Evolutionary conservation across 306 rosid genomes (phyloP), one percentile per base, ranked within the genome.

Genomic region (Corylus americana): DNA sequence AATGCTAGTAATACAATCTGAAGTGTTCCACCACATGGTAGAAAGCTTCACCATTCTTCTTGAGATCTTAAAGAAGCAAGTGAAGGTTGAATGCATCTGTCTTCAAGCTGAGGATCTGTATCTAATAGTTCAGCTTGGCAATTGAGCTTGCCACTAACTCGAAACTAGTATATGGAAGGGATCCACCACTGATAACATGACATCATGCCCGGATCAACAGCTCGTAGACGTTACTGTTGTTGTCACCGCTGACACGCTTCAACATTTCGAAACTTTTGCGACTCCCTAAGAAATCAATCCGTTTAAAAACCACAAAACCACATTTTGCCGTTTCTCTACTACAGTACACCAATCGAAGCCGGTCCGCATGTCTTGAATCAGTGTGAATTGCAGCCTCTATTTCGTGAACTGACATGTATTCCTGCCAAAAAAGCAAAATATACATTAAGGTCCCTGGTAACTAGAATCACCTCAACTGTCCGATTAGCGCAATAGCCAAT

Each of bases 201-300:
- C 42, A 78, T 92, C 87, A 95, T 1, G 99, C 97, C 82, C 96
- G 87, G 86, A 96, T 83, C 73, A 96, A 76, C 75, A 96, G 83
- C 84, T 96, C 98, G 47, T 96, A 96, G n/a, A 93, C 96, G 11
- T 96, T 96, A 79, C 94, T 88, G 89, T 88, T 91, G 88, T 91
- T 93, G 72, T 93, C 98, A 1, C 95, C 97, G 18, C 71, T 76
- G 17, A 96, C 93, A 71, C 99, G 96, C 85, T 93, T 93, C 87
- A 96, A 81, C 97, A 84, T 90, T 85, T 96, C 99, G 76, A 93
- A 96, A 90, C 98, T 89, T 44, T 45, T 88, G 6, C 98, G 90
- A 70, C 96, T 91, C 42, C 99, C 99, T 77, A 96, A 64, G 77
- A 96, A 96, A 29, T 93, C 97, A 12, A 92, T 83, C 81, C 97